Conservation (phyloP, 2,329 filamentous ascomycete genomes). For the Monosporascus sp. region DNA sequence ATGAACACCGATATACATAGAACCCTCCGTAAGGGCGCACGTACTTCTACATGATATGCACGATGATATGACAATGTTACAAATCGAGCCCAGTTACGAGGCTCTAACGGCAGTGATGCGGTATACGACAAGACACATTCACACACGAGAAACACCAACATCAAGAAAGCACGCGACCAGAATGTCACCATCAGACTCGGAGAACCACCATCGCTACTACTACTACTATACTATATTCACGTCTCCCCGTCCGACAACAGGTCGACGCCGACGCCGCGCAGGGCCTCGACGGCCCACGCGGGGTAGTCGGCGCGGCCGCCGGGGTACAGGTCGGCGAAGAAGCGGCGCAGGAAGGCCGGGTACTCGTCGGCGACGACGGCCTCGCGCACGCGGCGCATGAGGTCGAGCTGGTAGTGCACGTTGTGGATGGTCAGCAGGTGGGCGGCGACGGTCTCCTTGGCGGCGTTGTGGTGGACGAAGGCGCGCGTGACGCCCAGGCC, state of each 20-base stretch:
- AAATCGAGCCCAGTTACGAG: too few relatives aligned
- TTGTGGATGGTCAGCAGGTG: slow-evolving; percentile 87
- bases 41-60: too few relatives aligned
- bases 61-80: too few relatives aligned
- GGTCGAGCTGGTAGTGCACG: slow-evolving; percentile 80
- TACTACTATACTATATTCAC: neutral
- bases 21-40: too few relatives aligned
- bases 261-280: slow-evolving; percentile 77
- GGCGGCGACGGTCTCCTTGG: slow-evolving; percentile 92
- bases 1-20: too few relatives aligned
- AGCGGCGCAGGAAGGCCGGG: slow-evolving; percentile 70
- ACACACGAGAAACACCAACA: too few relatives aligned
- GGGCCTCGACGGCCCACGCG: slow-evolving; percentile 75
- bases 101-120: too few relatives aligned
- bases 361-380: slow-evolving; percentile 79
- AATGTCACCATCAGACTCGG: too few relatives aligned
- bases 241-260: slow-evolving; percentile 37
- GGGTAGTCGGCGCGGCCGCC: slow-evolving; percentile 63
- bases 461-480: slow-evolving; percentile 85
- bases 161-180: too few relatives aligned
- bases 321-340: slow-evolving; percentile 71
- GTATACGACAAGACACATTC: too few relatives aligned
- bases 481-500: slow-evolving; percentile 80
- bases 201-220: too few relatives aligned
- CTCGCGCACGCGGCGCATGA: slow-evolving; percentile 72